Conservation (phyloP, 495 filamentous ascomycete genomes). For the Astrothelium macrocarpum region DNA sequence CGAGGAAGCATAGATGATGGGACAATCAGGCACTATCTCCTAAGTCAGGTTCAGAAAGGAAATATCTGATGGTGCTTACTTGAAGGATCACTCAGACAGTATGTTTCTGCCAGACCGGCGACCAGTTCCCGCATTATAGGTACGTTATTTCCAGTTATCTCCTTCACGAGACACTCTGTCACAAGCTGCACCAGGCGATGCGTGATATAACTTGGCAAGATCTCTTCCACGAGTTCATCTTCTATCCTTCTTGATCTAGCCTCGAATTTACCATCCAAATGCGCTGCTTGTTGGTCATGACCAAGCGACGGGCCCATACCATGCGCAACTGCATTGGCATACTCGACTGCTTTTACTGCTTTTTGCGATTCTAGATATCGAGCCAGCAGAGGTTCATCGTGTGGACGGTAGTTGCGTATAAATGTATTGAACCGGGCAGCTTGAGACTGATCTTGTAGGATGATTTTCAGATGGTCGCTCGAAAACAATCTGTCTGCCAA, state of each 20-base stretch:
- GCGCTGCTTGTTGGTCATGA: conserved; percentile 17
- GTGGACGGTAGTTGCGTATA: conserved; percentile 25
- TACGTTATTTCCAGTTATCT: conserved; percentile 29
- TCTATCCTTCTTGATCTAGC: conserved; percentile 16
- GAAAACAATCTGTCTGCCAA: conserved; percentile 28
- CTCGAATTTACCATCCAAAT: conserved; percentile 25
- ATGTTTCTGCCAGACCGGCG: conserved; percentile 31
- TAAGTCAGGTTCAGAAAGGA: background rate
- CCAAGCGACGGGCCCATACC: conserved; percentile 11
- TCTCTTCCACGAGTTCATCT: conserved; percentile 29
- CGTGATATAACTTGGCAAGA: conserved; percentile 29
- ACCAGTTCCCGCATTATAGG: conserved; percentile 32
- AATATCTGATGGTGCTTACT: conserved; percentile 29
- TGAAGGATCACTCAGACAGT: conserved; percentile 30
- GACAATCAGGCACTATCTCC: conserved; percentile 18
- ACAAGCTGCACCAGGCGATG: conserved; percentile 26
- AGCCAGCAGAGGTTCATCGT: conserved; percentile 22
- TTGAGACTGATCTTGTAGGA: conserved; percentile 24
- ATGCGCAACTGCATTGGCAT: conserved; percentile 29
- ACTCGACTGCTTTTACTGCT: conserved; percentile 28
- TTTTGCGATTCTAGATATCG: conserved; percentile 29
- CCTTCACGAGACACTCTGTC: conserved; percentile 32
- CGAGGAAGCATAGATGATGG: conserved; percentile 25
- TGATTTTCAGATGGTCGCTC: conserved; percentile 28
- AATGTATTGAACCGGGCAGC: conserved; percentile 23